phyloP scores from a whole-genome alignment of 2,329 filamentous ascomycete genomes.

The Alternaria sp. region DNA sequence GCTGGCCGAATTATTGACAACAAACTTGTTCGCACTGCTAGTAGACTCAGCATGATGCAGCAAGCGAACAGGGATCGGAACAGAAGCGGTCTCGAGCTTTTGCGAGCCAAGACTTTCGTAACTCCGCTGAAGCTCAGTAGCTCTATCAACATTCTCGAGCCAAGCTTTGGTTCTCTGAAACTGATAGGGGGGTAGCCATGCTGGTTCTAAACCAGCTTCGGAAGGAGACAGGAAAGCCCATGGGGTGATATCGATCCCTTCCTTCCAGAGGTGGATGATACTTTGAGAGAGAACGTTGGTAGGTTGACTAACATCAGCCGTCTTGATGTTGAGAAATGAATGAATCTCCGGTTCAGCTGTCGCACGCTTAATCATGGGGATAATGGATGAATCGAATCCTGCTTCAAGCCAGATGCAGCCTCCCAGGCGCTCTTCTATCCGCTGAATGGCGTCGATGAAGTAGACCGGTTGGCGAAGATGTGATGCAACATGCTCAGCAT shows the following conservation, averaged over 20 bases:
- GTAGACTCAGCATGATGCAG: constrained; percentile 1
- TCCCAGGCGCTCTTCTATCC: constrained; percentile 42
- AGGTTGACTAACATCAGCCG: constrained; percentile 14
- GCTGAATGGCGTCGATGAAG: constrained; percentile 52
- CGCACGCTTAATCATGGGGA: constrained; percentile 37
- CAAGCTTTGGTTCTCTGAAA: constrained; percentile 32
- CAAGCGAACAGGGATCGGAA: background rate
- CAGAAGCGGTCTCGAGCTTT: background rate
- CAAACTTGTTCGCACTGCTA: constrained; percentile 3
- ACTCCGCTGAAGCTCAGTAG: constrained; percentile 1
- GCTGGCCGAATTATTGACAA: constrained; percentile 14
- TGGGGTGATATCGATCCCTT: constrained; percentile 43
- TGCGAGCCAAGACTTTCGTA: background rate
- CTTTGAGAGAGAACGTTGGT: constrained; percentile 28
- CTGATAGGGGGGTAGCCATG: constrained; percentile 39
- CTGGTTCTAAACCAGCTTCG: constrained; percentile 20
- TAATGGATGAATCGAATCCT: constrained; percentile 30
- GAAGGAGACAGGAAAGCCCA: constrained; percentile 51
- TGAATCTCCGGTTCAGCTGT: constrained; percentile 13
- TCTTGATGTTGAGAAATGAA: constrained; percentile 1
- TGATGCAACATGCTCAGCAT: constrained; percentile 14
- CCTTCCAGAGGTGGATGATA: constrained; percentile 50
- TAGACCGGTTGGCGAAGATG: constrained; percentile 56
- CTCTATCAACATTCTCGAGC: constrained; percentile 20
- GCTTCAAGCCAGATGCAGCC: constrained; percentile 29